Evolutionary conservation across 352 stramenopile species (phyloP), one percentile per base, ranked within the genome.

Genomic region (Globisporangium nodosum): DNA sequence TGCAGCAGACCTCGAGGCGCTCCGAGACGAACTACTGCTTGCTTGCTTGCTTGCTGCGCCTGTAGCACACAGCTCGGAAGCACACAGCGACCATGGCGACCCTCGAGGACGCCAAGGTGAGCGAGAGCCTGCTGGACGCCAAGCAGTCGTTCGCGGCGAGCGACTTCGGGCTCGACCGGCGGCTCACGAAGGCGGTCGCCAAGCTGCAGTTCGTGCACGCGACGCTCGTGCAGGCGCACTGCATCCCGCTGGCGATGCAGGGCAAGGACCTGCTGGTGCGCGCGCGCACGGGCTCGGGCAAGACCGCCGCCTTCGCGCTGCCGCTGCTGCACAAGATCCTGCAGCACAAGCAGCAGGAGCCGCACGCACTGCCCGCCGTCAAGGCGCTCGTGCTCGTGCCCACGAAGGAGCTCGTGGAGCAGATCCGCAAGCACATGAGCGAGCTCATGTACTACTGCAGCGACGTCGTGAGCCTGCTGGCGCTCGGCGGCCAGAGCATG

Each of bases 381-480:
- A 85, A 85, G 48, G 91, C 85, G 27, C 79, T 99, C 6, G 89
- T 99, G 58, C 80, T 99, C 39, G 96, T 99, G 56, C 97, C 97
- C 5, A 99, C 97, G 8, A 90, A 97, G 61, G 97, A 99, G 78
- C 81, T 99, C 31, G 97, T 97, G 62, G 92, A 97, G 50, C 97
- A 99, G 81, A 97, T 96, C 6, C 76, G 83, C 16, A 81, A 73
- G 61, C 81, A 82, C 53, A 84, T 99, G 60, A 74, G 75, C 65
- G 87, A 96, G 50, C 85, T 99, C 52, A 97, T 96, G 64, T 98
- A 98, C 73, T 99, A 99, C 70, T 99, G 94, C 74, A 78, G 94
- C 50, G 96, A 99, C 65, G 73, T 89, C 21, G 79, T 99, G 47
- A 94, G 80, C 57, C 65, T 98, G 3, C 79, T 97, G 39, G 88